Evolutionary conservation across 1,139 yeast genomes (phyloP).

Genomic region (Kurtzmaniella natalensis): DNA sequence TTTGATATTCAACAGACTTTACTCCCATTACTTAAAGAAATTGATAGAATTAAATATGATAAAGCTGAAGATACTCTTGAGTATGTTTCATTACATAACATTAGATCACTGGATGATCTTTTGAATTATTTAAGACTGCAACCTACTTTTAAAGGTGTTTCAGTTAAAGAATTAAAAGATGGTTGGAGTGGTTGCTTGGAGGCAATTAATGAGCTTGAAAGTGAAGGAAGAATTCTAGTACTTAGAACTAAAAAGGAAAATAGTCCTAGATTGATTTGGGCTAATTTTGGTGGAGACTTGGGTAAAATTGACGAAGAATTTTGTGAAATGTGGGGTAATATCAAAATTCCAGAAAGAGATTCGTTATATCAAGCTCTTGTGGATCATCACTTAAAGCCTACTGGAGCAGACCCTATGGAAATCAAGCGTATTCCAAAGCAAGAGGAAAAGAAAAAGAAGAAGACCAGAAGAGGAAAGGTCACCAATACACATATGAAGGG

Average conservation of each 20-base stretch:
- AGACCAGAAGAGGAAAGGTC: constrained; percentile 87
- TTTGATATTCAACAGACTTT: constrained; percentile 46
- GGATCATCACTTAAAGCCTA: constrained; percentile 87
- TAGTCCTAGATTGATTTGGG: constrained; percentile 88
- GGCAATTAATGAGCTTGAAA: constrained; percentile 73
- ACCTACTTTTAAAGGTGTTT: constrained; percentile 81
- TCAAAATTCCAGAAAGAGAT: constrained; percentile 76
- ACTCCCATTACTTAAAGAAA: constrained; percentile 65
- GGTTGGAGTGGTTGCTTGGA: constrained; percentile 95
- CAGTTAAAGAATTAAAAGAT: constrained; percentile 86
- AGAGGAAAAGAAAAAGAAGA: constrained; percentile 75
- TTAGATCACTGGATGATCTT: constrained; percentile 74
- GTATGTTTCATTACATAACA: constrained; percentile 85
- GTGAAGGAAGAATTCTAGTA: constrained; percentile 72
- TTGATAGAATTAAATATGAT: constrained; percentile 70
- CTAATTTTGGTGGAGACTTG: constrained; percentile 72
- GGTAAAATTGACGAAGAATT: constrained; percentile 81
- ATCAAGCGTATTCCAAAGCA: constrained; percentile 62
- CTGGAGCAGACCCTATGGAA: constrained; percentile 94
- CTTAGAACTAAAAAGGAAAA: constrained; percentile 89
- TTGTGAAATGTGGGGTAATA: constrained; percentile 71
- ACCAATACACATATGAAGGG: constrained; percentile 97
- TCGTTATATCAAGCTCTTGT: constrained; percentile 71
- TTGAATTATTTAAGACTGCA: constrained; percentile 72
- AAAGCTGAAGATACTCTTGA: constrained; percentile 62